phyloP scores from a whole-genome alignment of 2,329 filamentous ascomycete genomes.

The Ceratocystis destructans region DNA sequence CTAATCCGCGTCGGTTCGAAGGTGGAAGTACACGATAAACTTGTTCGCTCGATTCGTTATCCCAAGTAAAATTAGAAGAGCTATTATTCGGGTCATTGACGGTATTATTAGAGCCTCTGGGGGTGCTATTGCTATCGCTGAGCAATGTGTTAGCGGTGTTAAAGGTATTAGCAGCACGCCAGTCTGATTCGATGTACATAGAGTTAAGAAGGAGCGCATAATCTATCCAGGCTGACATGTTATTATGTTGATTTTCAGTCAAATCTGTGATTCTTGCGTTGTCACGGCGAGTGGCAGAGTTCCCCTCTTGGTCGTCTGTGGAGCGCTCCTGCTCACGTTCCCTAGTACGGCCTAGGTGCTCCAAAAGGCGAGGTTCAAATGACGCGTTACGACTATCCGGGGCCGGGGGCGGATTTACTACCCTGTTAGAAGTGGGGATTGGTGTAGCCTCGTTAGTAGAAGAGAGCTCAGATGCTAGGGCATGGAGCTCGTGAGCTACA shows the following conservation, averaged over 20 bases:
- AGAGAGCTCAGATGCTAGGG: not conserved
- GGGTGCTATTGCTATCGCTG: not conserved
- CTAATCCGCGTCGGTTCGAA: not conserved
- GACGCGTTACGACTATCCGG: too few relatives aligned
- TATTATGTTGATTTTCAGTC: not conserved
- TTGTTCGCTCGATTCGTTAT: not conserved
- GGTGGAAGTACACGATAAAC: not conserved
- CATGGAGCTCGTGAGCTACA: slow-evolving; percentile 6
- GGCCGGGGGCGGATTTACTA: too few relatives aligned
- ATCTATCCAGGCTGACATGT: not conserved
- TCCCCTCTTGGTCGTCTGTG: not conserved
- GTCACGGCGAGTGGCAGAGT: not conserved
- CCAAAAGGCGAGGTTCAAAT: not conserved
- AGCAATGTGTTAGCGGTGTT: too few relatives aligned
- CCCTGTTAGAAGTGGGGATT: too few relatives aligned
- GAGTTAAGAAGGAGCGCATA: slow-evolving; percentile 1
- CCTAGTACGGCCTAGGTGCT: not conserved
- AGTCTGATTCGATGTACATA: not conserved
- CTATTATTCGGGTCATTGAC: not conserved
- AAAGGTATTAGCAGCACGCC: too few relatives aligned
- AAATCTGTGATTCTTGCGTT: not conserved
- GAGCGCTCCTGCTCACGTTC: not conserved
- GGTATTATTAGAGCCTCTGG: not conserved
- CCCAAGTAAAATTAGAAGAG: not conserved
- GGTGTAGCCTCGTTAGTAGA: not conserved